phyloP scores from a whole-genome alignment of 2,329 filamentous ascomycete genomes.

The Colletotrichum sp. region DNA sequence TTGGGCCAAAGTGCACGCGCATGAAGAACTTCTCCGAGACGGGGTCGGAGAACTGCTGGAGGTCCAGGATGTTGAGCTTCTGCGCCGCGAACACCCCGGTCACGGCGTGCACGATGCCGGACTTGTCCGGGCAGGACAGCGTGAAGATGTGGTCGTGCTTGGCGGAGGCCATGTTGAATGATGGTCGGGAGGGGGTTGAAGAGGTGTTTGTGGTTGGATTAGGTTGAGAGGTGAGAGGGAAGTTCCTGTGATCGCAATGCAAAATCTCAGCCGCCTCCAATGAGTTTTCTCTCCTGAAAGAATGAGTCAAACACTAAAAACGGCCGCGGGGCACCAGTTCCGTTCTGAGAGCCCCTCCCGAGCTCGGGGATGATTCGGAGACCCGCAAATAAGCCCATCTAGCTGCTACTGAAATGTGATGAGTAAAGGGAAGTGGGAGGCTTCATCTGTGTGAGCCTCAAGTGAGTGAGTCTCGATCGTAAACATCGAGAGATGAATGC shows the following conservation, averaged over 20 bases:
- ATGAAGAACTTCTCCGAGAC: conserved; percentile 82
- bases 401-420: neutral
- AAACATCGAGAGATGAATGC: neutral
- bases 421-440: neutral
- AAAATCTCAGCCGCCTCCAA: neutral
- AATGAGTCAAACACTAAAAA: conserved; percentile 22
- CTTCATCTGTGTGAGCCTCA: neutral
- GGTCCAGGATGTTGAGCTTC: conserved; percentile 81
- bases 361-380: conserved; percentile 20
- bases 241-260: neutral
- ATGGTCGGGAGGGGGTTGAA: neutral
- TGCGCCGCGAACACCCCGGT: conserved; percentile 77
- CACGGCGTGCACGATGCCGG: conserved; percentile 85
- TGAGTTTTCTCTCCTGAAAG: conserved; percentile 2
- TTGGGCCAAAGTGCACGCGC: conserved; percentile 81
- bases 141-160: conserved; percentile 68
- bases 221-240: neutral
- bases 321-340: conserved; percentile 10
- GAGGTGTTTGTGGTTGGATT: neutral
- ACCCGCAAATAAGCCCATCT: conserved; percentile 12
- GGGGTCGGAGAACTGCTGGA: conserved; percentile 84
- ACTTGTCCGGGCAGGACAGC: conserved; percentile 82
- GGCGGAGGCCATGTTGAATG: conserved; percentile 19
- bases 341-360: neutral
- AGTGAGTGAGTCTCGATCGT: neutral